Evolutionary conservation across 805 yeast genomes (phyloP), one percentile per base, ranked within the genome.

Genomic region (Huiozyma sinensis): DNA sequence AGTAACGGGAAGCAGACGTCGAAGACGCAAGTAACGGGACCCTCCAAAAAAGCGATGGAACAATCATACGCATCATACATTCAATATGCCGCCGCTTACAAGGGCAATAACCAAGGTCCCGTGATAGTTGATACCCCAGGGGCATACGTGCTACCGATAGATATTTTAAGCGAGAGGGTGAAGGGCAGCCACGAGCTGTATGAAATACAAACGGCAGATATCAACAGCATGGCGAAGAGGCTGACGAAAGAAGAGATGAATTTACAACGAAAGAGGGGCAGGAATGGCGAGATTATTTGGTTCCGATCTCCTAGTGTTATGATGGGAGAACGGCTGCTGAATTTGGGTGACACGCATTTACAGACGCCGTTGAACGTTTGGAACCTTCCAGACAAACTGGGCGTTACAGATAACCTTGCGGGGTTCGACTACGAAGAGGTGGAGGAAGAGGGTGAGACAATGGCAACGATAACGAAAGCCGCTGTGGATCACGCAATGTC

Each of bases 301-400:
- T 81, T 76, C 58, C 70, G 81, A 53, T 76, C 84, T 0, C 82
- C 88, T 2, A 83, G 87, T 28, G 65, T 73, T 8, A 64, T 69
- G 30, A 56, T 75, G 13, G 56, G 65, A 6, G 68, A 66, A 47
- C 57, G 81, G 46, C 45, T 71, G 28, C 45, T 60, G 6, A 61
- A 63, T 44, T 46, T 53, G 5, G 55, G 58, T 10, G 51, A 45
- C 36, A 46, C 47, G 35, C 44, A 48, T 24, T 29, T 50, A 12
- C 46, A 54, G 32, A 38, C 47, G 7, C 50, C 58, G 2, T 46
- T 59, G 35, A 56, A 57, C 40, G 10, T 30, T 28, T 10, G n/a
- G 28, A 31, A 32, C 13, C 24, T 29, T 13, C 37, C 29, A 10
- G 40, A 11, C 53, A 47, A 28, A 50, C 50, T 24, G 60, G 53